These are phyloP conservation scores for Cercis canadensis DNA, from an alignment of 306 rosid genomes.

Conservation along the genomic window DNA sequence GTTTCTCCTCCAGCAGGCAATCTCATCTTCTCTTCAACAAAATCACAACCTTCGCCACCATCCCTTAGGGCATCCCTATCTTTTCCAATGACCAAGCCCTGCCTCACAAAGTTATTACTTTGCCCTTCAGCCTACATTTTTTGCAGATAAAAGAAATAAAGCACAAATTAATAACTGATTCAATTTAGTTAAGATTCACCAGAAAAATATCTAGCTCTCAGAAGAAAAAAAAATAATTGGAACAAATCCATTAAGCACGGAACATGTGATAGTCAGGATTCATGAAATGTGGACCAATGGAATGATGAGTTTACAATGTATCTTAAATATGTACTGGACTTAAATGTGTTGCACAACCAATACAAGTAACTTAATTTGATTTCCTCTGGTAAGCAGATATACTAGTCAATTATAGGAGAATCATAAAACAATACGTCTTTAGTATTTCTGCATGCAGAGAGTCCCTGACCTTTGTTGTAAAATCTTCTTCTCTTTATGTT, in stretches of 20 bases:
- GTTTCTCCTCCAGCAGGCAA: conserved; percentile 77
- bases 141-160: conserved; percentile 10
- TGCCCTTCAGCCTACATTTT: conserved; percentile 69
- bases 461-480: conserved; percentile 2
- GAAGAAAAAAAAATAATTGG: not conserved
- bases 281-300: conserved; percentile 22
- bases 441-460: conserved; percentile 8
- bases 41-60: conserved; percentile 67
- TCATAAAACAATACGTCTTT: conserved; percentile 14
- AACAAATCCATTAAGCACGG: conserved; percentile 1
- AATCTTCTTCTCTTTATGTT: not conserved
- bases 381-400: conserved; percentile 23
- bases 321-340: conserved; percentile 11
- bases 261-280: conserved; percentile 16
- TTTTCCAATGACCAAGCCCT: conserved; percentile 58
- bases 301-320: conserved; percentile 23
- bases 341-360: conserved; percentile 19
- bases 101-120: conserved; percentile 59
- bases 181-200: not conserved
- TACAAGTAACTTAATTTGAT: conserved; percentile 20
- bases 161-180: no score
- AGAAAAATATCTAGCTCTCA: conserved; percentile 15
- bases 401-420: conserved; percentile 16
- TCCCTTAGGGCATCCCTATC: conserved; percentile 67
- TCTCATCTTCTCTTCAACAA: conserved; percentile 74